Percentiles rank a stretch among this genome's conserved stretches.
Conservation (phyloP, 2,329 filamentous ascomycete species). For the Fusarium buxicola region DNA sequence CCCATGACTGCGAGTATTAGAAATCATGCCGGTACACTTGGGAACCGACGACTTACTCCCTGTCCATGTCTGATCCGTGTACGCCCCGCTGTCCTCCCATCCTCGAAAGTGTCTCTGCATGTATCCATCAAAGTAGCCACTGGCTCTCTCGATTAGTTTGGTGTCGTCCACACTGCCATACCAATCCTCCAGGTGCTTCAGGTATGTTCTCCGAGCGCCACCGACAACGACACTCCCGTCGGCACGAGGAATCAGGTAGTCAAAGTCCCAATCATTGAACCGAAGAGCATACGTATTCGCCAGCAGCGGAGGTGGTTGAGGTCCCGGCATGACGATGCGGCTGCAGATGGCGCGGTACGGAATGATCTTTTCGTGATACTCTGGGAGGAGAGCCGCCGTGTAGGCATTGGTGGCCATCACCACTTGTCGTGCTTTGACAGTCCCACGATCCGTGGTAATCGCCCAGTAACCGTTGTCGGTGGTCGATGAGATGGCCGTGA, state of each 20-base stretch:
- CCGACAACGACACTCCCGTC: slow-evolving; percentile 55
- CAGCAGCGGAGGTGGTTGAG: slow-evolving; percentile 38
- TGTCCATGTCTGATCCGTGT: slow-evolving; percentile 48
- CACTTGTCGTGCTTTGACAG: slow-evolving; percentile 48
- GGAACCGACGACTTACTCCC: slow-evolving; percentile 41
- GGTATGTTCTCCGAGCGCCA: slow-evolving; percentile 49
- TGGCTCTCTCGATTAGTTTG: slow-evolving; percentile 54
- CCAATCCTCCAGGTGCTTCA: slow-evolving; percentile 56
- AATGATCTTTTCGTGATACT: slow-evolving; percentile 48
- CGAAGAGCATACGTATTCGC: slow-evolving; percentile 44
- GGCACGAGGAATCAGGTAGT: slow-evolving; percentile 57
- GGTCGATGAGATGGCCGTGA: slow-evolving; percentile 28
- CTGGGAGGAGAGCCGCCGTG: slow-evolving; percentile 69
- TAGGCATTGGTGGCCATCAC: slow-evolving; percentile 76
- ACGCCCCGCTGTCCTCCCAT: slow-evolving; percentile 58
- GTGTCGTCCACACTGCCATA: slow-evolving; percentile 60
- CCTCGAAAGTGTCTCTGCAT: slow-evolving; percentile 61
- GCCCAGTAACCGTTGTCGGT: slow-evolving; percentile 26
- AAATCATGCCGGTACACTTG: accelerated
- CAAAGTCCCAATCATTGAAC: slow-evolving; percentile 51
- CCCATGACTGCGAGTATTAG: slow-evolving; percentile 52
- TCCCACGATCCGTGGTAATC: slow-evolving; percentile 51
- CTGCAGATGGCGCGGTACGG: slow-evolving; percentile 52
- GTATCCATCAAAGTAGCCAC: slow-evolving; percentile 58
- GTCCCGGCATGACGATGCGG: slow-evolving; percentile 42